A percentile compares a stretch with the other conserved stretches of the same genome.
These are phyloP conservation scores for Lanmaoa pseudosensibilis DNA, from an alignment of 768 basidiomycete species.

Conservation along the genomic window DNA sequence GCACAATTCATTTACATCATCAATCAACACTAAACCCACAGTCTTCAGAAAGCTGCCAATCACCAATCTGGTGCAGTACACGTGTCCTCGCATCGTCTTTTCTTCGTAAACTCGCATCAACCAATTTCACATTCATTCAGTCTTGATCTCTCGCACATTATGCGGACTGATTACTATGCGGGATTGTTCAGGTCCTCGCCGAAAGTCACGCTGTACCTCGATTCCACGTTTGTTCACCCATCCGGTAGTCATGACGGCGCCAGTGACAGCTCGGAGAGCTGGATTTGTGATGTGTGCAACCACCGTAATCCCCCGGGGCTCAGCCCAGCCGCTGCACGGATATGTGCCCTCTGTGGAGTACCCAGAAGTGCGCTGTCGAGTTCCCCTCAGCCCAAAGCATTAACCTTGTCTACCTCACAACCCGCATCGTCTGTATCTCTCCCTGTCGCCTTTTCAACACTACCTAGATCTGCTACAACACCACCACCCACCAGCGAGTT, in stretches of 20 bases:
- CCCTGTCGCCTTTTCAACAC: conserved; percentile 23
- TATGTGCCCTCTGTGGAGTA: conserved; percentile 84
- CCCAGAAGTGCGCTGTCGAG: conserved; percentile 46
- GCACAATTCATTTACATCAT: conserved; percentile 20
- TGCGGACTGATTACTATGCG: conserved; percentile 83
- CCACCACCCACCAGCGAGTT: conserved; percentile 18
- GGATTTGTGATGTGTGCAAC: conserved; percentile 90
- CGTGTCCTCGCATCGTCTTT: conserved; percentile 80
- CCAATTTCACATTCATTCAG: conserved; percentile 60
- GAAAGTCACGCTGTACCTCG: conserved; percentile 80
- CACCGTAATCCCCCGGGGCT: conserved; percentile 77
- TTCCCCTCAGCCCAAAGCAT: conserved; percentile 25
- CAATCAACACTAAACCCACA: conserved; percentile 41
- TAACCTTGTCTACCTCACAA: conserved; percentile 41
- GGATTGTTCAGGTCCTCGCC: conserved; percentile 88
- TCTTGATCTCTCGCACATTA: conserved; percentile 62
- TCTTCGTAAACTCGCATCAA: conserved; percentile 67
- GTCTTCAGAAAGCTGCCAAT: conserved; percentile 76
- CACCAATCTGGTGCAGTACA: conserved; percentile 75
- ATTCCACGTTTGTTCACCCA: conserved; percentile 30
- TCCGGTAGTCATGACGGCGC: conserved; percentile 29
- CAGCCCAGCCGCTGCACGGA: conserved; percentile 63
- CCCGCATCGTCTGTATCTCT: conserved; percentile 39
- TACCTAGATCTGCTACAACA: conserved; percentile 21
- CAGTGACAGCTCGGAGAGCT: conserved; percentile 49